Evolutionary conservation across 2,329 filamentous ascomycete genomes (phyloP).

Genomic region (Epichloe sylvatica): DNA sequence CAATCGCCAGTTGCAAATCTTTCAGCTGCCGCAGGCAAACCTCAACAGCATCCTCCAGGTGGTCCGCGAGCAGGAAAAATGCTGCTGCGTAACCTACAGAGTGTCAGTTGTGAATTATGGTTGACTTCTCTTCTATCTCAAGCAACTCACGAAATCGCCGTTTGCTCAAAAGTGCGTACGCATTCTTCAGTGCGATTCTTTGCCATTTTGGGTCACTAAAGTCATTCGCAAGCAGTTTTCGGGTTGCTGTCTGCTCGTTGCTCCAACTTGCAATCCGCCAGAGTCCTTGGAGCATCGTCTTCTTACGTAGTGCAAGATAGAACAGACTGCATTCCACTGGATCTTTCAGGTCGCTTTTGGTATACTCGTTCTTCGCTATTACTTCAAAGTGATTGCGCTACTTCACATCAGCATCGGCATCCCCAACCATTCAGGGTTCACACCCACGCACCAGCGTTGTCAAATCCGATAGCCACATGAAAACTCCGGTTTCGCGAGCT

Average conservation of each 20-base stretch:
- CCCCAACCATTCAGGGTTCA: background rate
- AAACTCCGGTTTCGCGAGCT: slow-evolving; percentile 75
- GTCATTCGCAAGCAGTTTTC: slow-evolving; percentile 73
- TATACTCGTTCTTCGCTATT: slow-evolving; percentile 89
- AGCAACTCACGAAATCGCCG: slow-evolving; percentile 58
- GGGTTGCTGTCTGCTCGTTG: slow-evolving; percentile 68
- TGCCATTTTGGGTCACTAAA: slow-evolving; percentile 79
- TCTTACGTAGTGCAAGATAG: slow-evolving; percentile 84
- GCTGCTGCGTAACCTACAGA: slow-evolving; percentile 73
- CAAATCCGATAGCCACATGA: slow-evolving; percentile 82
- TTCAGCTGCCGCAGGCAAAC: slow-evolving; percentile 77
- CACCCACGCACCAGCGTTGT: slow-evolving; percentile 53
- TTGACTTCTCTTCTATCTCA: background rate
- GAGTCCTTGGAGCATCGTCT: slow-evolving; percentile 73
- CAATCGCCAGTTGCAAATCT: slow-evolving; percentile 80
- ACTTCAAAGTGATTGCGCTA: slow-evolving; percentile 60
- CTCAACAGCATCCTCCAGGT: slow-evolving; percentile 70
- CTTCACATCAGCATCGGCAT: slow-evolving; percentile 6
- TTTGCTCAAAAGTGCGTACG: slow-evolving; percentile 86
- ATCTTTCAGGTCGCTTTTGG: slow-evolving; percentile 72
- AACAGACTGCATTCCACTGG: slow-evolving; percentile 83
- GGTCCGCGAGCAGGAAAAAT: slow-evolving; percentile 85
- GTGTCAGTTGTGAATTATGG: background rate
- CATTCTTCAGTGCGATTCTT: slow-evolving; percentile 85
- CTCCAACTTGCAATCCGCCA: slow-evolving; percentile 94